These are phyloP conservation scores for Fomitopsis palustris DNA, from an alignment of 1,284 basidiomycete species.

Conservation along the genomic window DNA sequence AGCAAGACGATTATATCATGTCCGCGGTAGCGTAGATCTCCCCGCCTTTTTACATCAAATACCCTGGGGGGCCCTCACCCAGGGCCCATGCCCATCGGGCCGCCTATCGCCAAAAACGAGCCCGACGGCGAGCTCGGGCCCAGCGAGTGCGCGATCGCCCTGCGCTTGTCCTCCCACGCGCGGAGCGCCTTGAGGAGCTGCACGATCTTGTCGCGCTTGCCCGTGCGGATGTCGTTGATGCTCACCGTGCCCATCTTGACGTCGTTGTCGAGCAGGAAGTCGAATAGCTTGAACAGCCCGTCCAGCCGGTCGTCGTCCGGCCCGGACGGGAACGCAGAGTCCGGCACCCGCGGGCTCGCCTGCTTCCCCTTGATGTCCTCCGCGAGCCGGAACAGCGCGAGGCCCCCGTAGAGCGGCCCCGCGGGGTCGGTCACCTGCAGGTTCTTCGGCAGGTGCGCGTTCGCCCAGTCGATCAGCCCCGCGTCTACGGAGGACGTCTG, in stretches of 20 bases:
- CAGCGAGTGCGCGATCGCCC: conserved; percentile 49
- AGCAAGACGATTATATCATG: neutral
- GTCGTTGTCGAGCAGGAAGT: conserved; percentile 85
- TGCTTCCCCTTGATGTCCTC: conserved; percentile 73
- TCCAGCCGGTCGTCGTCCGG: conserved; percentile 78
- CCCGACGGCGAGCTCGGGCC: conserved; percentile 33
- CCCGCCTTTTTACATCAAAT: neutral
- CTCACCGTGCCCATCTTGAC: conserved; percentile 86
- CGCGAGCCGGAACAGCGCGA: conserved; percentile 72
- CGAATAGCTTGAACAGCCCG: conserved; percentile 84
- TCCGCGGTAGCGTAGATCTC: neutral
- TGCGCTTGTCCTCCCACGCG: conserved; percentile 73
- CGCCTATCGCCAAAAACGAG: conserved; percentile 24
- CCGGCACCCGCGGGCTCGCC: conserved; percentile 65
- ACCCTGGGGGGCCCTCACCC: neutral
- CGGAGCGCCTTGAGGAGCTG: conserved; percentile 76
- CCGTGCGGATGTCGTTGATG: conserved; percentile 85
- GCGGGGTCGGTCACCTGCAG: conserved; percentile 57
- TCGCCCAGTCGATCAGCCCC: conserved; percentile 81
- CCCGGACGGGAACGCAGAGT: conserved; percentile 72
- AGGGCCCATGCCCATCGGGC: conserved; percentile 16
- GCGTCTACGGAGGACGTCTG: conserved; percentile 38
- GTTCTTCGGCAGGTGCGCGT: conserved; percentile 68
- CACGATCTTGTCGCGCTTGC: conserved; percentile 74
- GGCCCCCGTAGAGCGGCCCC: conserved; percentile 56